Conservation (phyloP, 108 stramenopile species). For the Nannochloropsis salina region DNA sequence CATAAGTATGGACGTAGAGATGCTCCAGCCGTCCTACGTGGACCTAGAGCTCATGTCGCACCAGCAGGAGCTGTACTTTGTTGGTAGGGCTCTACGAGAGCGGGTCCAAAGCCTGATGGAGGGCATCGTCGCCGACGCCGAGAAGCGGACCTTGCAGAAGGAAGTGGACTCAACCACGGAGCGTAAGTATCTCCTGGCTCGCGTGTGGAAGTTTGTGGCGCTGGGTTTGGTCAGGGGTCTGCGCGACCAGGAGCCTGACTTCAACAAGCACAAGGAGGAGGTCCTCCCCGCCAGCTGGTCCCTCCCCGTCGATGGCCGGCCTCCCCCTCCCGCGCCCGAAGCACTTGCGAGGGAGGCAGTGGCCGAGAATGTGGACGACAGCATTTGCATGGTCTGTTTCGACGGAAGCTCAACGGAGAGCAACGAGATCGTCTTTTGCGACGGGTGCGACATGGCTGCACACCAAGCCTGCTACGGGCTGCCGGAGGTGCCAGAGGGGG, state of each 20-base stretch:
- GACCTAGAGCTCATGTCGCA: constrained; percentile 18
- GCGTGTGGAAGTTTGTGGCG: constrained; percentile 22
- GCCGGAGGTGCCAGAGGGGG: constrained; percentile 33
- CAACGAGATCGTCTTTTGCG: constrained; percentile 36
- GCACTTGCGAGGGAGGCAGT: background rate
- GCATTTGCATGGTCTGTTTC: constrained; percentile 38
- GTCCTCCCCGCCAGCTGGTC: constrained; percentile 35
- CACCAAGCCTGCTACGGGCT: constrained; percentile 38
- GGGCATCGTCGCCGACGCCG: background rate
- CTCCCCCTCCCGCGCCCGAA: background rate
- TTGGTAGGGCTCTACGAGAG: background rate
- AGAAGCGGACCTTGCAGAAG: background rate
- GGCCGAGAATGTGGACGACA: constrained; percentile 24
- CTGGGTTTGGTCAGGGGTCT: constrained; percentile 18
- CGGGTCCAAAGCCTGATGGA: background rate
- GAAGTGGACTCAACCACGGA: background rate
- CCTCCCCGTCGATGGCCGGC: constrained; percentile 25
- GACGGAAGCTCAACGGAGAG: constrained; percentile 27
- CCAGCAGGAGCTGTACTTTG: constrained; percentile 14
- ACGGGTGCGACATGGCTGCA: constrained; percentile 31
- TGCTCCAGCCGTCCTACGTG: background rate
- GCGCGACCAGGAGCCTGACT: constrained; percentile 28
- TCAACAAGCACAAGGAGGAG: constrained; percentile 26
- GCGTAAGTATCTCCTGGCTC: background rate
- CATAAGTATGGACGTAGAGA: background rate